Percentiles rank a stretch among this genome's conserved stretches.
phyloP scores from a whole-genome alignment of 2,329 filamentous ascomycete genomes.

The Fusarium metavorans region DNA sequence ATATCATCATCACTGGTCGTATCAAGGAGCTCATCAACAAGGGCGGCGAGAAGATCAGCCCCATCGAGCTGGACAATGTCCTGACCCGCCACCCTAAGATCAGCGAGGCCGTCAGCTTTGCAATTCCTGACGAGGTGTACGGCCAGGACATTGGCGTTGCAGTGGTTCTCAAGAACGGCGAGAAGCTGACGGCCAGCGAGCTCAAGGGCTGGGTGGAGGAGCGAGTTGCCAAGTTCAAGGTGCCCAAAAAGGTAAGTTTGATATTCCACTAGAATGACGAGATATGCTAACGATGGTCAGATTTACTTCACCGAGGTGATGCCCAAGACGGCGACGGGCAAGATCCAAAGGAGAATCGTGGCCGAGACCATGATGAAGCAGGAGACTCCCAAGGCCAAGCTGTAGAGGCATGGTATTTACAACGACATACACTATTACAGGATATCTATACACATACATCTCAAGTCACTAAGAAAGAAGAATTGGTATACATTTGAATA shows the following conservation, averaged over 20 bases:
- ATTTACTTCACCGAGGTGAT: constrained; percentile 86
- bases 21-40: constrained; percentile 96
- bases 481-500: background rate
- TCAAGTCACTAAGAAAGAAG: background rate
- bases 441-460: background rate
- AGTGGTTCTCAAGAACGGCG: constrained; percentile 77
- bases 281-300: constrained; percentile 52
- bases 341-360: constrained; percentile 88
- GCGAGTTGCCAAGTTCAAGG: constrained; percentile 84
- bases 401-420: constrained; percentile 53
- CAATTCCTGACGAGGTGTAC: constrained; percentile 84
- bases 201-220: constrained; percentile 77
- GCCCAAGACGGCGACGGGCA: constrained; percentile 93
- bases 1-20: constrained; percentile 87
- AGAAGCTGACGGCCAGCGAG: constrained; percentile 67
- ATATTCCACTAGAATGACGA: background rate
- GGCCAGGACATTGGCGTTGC: constrained; percentile 86
- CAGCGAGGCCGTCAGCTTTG: constrained; percentile 85
- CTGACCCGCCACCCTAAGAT: constrained; percentile 79
- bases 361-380: constrained; percentile 86
- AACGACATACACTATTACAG: constrained; percentile 1
- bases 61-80: constrained; percentile 88
- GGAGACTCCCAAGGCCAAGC: constrained; percentile 65
- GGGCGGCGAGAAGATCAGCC: constrained; percentile 89
- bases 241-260: constrained; percentile 78